Evolutionary conservation across 306 rosid species (phyloP), one percentile per base, ranked within the genome.

Genomic region (Quercus engelmannii): DNA sequence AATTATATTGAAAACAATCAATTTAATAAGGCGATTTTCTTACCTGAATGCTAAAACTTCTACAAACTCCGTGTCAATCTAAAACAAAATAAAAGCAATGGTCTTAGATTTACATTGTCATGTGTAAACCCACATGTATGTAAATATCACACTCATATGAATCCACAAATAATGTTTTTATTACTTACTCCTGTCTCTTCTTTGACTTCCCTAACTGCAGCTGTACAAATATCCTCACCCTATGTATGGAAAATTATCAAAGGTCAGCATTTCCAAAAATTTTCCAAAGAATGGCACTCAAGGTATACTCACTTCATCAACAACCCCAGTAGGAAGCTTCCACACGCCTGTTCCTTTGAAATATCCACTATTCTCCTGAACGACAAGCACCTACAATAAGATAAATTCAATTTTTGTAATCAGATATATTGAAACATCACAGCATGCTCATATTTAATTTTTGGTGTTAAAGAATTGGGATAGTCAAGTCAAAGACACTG

Each of bases 181-280:
- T 94, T 65, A 89, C 98, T 91, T 80, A 95, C 99, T 55, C 95
- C 93, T 52, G 97, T 92, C 87, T 95, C 99, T 89, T 95, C 97
- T 88, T 86, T 91, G 74, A 89, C 98, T 86, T 95, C 96, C 84
- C 97, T 87, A 65, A 78, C 88, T 35, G 91, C 97, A 74, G 97
- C 95, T 81, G 43, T 90, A 78, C 79, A 80, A 43, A 95, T 87
- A 78, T 94, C 94, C 87, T 92, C 97, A n/a, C 95, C 99, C 98
- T 67, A 4, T 90, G 85, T 2, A 73, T 18, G 68, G 17, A 12
- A 49, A 49, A 13, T 49, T 49, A 49, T 49, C 54, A 3, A 49
- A 49, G 54, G 54, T 49, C 4, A 49, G 5, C 54, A 49, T 49
- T 87, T 94, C 98, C 74, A 87, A 86, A 14, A 94, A 92, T 78